Base-by-base conservation (phyloP, 495 filamentous ascomycete genomes). In the Penicillium turbatum region DNA sequence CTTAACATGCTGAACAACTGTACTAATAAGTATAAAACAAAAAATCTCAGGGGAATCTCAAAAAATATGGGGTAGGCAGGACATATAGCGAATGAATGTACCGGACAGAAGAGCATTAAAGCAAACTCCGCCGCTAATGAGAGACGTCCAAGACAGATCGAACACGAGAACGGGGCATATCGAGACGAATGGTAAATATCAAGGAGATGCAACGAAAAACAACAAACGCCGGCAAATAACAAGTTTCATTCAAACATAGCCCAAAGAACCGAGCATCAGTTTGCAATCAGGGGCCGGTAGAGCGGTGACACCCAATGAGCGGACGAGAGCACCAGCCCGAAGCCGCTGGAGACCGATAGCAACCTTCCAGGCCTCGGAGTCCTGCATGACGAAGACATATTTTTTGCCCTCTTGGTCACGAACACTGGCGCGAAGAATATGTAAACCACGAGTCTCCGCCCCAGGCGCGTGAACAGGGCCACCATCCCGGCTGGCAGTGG, bases 281-380 rank as follows among this genome's bases (percentile, higher is more conserved):
- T 75, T 80, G 31, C 83, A 76, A 64, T 93, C 88, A 31, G 74
- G 66, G 31, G 72, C 66, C 17, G 79, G 70, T 69, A 89, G 78
- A 12, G 77, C 75, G 13, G 79, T 75, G 6, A 89, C 80, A n/a
- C 84, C 85, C 26, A 91, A 67, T 11, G 83, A 77, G 53, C 86
- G 71, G 16, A 84, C 83, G 60, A 88, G 85, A 19, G 81, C 80
- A 6, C 93, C 90, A 39, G 80, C 76, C 37, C 86, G 73, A 46
- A 98, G 73, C 19, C 82, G 77, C 67, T 89, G 83, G 53, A 98
- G 69, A 9, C 90, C 90, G 19, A 88, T 78, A 1, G 86, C 85
- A 30, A 98, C 84, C 73, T 98, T 98, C 93, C 93, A 97, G 13
- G 84, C 88, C 66, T 98, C 92, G 31, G 85, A 82, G 62, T 92